Conservation (phyloP, 345 rosid genomes). For the Eucalyptus marginata region DNA sequence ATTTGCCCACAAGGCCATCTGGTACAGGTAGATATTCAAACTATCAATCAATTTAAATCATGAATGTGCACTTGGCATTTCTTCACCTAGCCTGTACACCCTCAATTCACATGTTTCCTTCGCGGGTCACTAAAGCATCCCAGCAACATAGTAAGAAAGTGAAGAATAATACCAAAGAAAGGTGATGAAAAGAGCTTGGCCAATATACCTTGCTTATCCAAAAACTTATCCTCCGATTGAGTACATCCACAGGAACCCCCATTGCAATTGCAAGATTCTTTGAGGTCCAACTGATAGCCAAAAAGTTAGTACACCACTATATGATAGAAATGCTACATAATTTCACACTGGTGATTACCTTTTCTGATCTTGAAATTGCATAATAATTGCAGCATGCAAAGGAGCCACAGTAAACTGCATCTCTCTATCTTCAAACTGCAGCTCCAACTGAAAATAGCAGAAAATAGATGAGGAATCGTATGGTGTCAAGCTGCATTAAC, state of each 20-base stretch:
- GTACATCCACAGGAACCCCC: conserved; percentile 64
- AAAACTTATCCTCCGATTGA: conserved; percentile 66
- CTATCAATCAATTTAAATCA: not conserved
- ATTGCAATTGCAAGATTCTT: conserved; percentile 53
- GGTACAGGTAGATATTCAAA: not conserved
- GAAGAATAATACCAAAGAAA: not conserved
- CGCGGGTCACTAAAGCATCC: not conserved
- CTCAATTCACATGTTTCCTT: not conserved
- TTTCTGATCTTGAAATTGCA: conserved; percentile 89
- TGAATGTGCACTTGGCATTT: not conserved
- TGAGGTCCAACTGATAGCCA: conserved; percentile 66
- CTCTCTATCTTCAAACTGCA: conserved; percentile 82
- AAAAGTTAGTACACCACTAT: not conserved
- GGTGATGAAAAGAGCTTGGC: not conserved
- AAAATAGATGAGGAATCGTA: not conserved
- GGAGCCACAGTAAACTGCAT: conserved; percentile 80
- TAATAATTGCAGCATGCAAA: conserved; percentile 77
- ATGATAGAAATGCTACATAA: not conserved
- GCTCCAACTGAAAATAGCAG: conserved; percentile 53
- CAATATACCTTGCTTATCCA: conserved; percentile 83
- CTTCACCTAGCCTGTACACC: not conserved
- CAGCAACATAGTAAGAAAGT: not conserved
- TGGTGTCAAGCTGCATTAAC: not conserved
- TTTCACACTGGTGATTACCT: conserved; percentile 28
- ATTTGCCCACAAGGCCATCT: not conserved